phyloP scores from a whole-genome alignment of 768 basidiomycete genomes.

The Pleurotus tuoliensis region DNA sequence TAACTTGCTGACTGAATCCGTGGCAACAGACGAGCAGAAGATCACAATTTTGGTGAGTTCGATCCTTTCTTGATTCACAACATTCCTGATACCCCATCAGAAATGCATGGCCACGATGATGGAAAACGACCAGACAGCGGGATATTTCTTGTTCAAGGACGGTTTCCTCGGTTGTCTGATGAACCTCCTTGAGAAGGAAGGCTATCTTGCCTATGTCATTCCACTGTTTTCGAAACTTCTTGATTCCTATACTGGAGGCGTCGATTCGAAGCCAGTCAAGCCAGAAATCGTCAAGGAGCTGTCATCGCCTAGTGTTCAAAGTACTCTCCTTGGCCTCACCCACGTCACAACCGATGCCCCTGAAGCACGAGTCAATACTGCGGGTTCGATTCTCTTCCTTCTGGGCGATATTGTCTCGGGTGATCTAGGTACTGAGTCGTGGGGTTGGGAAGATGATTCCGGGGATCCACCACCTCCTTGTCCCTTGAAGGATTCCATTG shows the following conservation, averaged over 20 bases:
- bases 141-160: conserved; percentile 11
- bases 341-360: not conserved
- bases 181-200: conserved; percentile 7
- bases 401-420: conserved; percentile 12
- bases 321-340: conserved; percentile 8
- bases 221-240: conserved; percentile 11
- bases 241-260: conserved; percentile 12
- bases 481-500: conserved; percentile 15
- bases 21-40: not conserved
- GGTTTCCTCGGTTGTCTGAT: conserved; percentile 11
- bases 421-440: conserved; percentile 12
- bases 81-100: not conserved
- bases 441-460: conserved; percentile 10
- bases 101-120: conserved; percentile 8
- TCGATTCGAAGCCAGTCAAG: conserved; percentile 1
- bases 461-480: conserved; percentile 10
- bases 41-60: conserved; percentile 9
- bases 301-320: conserved; percentile 6
- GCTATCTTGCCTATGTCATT: conserved; percentile 7
- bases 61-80: not conserved
- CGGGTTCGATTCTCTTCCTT: conserved; percentile 8
- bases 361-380: not conserved
- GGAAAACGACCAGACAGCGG: conserved; percentile 14
- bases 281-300: conserved; percentile 5
- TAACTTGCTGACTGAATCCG: not conserved